A percentile compares a stretch with the other conserved stretches of the same genome.
Conservation (phyloP, 345 rosid species). For the Eucalyptus erythrocorys region DNA sequence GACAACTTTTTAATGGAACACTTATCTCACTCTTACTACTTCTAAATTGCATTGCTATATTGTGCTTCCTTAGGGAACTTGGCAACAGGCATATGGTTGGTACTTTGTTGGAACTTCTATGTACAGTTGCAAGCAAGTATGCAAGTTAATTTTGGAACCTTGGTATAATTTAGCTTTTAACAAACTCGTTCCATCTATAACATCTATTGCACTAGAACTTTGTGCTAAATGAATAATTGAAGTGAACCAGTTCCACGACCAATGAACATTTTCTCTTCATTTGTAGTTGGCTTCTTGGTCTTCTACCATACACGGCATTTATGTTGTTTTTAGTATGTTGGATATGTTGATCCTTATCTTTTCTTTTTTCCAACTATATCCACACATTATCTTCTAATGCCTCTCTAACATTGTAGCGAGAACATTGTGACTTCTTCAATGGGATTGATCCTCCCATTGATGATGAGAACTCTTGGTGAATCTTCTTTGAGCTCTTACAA, state of each 20-base stretch:
- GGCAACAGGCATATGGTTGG: conserved; percentile 90
- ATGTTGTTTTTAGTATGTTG: neutral
- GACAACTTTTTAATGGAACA: neutral
- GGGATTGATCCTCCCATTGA: neutral
- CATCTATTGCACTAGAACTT: neutral
- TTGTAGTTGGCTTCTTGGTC: neutral
- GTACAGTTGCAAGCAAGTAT: neutral
- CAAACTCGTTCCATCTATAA: neutral
- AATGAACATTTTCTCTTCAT: neutral
- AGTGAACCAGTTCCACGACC: neutral
- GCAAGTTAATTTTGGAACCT: neutral
- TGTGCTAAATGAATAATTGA: neutral
- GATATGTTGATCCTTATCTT: neutral
- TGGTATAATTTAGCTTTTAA: neutral
- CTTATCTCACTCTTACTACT: neutral
- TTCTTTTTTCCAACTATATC: neutral
- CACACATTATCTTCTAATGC: neutral
- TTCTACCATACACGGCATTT: neutral
- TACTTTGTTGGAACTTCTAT: conserved; percentile 76
- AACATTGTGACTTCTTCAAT: neutral
- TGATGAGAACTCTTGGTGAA: neutral
- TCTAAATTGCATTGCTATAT: neutral
- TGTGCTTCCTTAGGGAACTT: conserved; percentile 43
- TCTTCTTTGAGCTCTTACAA: neutral
- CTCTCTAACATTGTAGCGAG: neutral